A percentile compares a stretch with the other conserved stretches of the same genome.
Evolutionary conservation across 2,329 filamentous ascomycete genomes (phyloP).

Genomic region (Exophiala mesophila): DNA sequence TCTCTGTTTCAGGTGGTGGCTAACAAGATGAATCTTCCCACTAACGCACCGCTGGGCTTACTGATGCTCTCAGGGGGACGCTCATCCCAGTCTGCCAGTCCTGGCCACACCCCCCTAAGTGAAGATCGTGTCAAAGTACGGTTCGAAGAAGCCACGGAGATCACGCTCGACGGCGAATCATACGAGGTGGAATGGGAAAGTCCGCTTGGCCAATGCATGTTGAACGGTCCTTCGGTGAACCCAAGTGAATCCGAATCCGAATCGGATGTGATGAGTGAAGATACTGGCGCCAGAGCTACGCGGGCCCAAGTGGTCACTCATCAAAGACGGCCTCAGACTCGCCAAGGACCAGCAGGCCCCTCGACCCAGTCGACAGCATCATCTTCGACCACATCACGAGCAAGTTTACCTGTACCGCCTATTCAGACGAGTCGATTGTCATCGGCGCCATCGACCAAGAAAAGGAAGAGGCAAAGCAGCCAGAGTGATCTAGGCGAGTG

Average conservation of each 20-base stretch:
- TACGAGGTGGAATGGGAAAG: conserved; percentile 24
- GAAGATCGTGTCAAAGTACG: conserved; percentile 64
- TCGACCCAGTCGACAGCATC: conserved; percentile 2
- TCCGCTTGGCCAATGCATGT: conserved; percentile 17
- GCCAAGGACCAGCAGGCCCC: conserved; percentile 9
- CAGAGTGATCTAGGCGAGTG: conserved; percentile 39
- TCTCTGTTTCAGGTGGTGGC: conserved; percentile 76
- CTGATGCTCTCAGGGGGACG: conserved; percentile 61
- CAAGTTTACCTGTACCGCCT: conserved; percentile 11
- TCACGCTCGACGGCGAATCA: conserved; percentile 37
- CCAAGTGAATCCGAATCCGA: conserved; percentile 18
- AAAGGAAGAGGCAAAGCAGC: conserved; percentile 21
- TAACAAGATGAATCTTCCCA: conserved; percentile 68
- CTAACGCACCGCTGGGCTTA: conserved; percentile 56
- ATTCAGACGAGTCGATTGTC: conserved; percentile 16
- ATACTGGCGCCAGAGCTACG: conserved; percentile 3
- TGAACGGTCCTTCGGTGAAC: conserved; percentile 11
- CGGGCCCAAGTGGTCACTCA: conserved; percentile 5
- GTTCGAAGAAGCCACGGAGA: conserved; percentile 50
- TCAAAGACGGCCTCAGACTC: conserved; percentile 15
- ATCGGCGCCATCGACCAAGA: conserved; percentile 13
- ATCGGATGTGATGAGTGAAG: conserved; percentile 21
- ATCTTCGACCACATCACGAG: neutral
- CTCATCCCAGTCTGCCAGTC: conserved; percentile 57
- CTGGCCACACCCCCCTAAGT: conserved; percentile 64